phyloP scores from a whole-genome alignment of 768 basidiomycete species.

The Psilocybe tampanensis region DNA sequence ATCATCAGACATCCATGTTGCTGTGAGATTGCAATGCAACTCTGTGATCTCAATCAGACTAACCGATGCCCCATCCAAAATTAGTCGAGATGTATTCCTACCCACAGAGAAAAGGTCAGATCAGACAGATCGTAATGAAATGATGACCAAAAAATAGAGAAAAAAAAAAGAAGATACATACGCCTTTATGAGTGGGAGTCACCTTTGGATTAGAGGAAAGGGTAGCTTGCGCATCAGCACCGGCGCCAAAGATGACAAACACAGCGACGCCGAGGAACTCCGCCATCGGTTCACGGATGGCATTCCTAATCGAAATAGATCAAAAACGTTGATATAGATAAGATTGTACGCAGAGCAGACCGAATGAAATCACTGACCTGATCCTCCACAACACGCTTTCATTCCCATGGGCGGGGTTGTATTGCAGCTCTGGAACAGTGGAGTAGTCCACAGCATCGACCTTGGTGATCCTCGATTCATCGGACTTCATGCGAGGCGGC shows the following conservation, averaged over 20 bases:
- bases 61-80: slow-evolving; percentile 35
- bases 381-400: not conserved
- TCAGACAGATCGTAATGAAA: not conserved
- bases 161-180: too few relatives aligned
- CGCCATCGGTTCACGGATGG: slow-evolving; percentile 57
- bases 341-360: not conserved
- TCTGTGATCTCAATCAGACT: not conserved
- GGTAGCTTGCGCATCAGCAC: slow-evolving; percentile 56
- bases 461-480: not conserved
- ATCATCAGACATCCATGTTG: not conserved
- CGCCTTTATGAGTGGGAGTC: slow-evolving; percentile 52
- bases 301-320: slow-evolving; percentile 3
- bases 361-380: not conserved
- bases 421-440: not conserved
- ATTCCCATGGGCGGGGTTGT: not conserved
- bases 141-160: too few relatives aligned
- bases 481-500: not conserved
- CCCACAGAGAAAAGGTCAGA: not conserved
- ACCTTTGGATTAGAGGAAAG: slow-evolving; percentile 51
- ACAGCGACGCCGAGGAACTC: slow-evolving; percentile 64
- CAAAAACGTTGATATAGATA: not conserved
- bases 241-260: slow-evolving; percentile 59
- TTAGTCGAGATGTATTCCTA: slow-evolving; percentile 51
- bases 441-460: not conserved
- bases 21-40: not conserved